phyloP scores from a whole-genome alignment of 1,284 basidiomycete species.

The Clitocybe nebularis region DNA sequence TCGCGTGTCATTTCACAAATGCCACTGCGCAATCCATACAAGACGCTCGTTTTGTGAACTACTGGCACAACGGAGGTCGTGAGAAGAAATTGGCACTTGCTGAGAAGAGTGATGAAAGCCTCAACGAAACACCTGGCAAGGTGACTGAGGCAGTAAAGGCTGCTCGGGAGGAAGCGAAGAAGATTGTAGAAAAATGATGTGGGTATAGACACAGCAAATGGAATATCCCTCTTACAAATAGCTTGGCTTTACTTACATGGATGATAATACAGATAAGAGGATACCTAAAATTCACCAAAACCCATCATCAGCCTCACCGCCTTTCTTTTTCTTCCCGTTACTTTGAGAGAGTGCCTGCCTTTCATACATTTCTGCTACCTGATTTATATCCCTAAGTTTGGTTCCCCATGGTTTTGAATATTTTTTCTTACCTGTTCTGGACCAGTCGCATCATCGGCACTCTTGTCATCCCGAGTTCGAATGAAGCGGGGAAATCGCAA shows the following conservation, averaged over 20 bases:
- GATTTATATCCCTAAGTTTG: slow-evolving; percentile 19
- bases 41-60: slow-evolving; percentile 82
- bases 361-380: slow-evolving; percentile 97
- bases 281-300: slow-evolving; percentile 68
- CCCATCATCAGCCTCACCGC: slow-evolving; percentile 72
- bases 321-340: slow-evolving; percentile 67
- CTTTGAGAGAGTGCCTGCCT: slow-evolving; percentile 80
- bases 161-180: slow-evolving; percentile 36
- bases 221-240: too few relatives aligned
- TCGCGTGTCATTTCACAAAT: slow-evolving; percentile 91
- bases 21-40: slow-evolving; percentile 82
- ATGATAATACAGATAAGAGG: slow-evolving; percentile 10
- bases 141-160: slow-evolving; percentile 47
- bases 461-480: slow-evolving; percentile 90
- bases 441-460: slow-evolving; percentile 85
- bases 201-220: too few relatives aligned
- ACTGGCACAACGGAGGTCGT: slow-evolving; percentile 81
- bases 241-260: too few relatives aligned
- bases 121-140: slow-evolving; percentile 31
- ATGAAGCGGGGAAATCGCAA: slow-evolving; percentile 96
- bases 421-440: slow-evolving; percentile 73
- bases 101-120: slow-evolving; percentile 22
- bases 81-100: slow-evolving; percentile 54
- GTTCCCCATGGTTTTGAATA: not conserved
- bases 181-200: slow-evolving; percentile 27